phyloP scores from a whole-genome alignment of 2,329 filamentous ascomycete genomes.

The Incumbomyces lentus region DNA sequence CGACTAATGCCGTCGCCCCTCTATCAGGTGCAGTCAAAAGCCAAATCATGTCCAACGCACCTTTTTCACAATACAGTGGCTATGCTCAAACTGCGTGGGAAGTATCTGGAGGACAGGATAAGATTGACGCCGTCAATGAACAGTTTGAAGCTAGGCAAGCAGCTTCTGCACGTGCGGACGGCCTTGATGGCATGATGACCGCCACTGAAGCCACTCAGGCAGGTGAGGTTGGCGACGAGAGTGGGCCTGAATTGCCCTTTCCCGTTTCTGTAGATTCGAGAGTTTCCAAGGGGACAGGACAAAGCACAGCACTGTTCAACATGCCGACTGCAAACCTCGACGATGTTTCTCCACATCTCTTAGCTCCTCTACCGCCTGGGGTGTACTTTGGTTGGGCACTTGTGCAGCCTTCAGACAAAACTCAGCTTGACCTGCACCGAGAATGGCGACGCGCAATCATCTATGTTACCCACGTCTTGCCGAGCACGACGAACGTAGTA shows the following conservation, averaged over 20 bases:
- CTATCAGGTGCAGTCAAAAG: slow-evolving; percentile 26
- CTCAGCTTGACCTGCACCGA: slow-evolving; percentile 23
- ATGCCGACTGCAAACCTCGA: slow-evolving; percentile 47
- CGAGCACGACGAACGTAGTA: slow-evolving; percentile 37
- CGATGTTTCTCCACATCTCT: slow-evolving; percentile 43
- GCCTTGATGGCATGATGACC: slow-evolving; percentile 24
- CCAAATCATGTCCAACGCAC: slow-evolving; percentile 24
- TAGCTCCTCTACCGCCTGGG: slow-evolving; percentile 44
- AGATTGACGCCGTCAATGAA: slow-evolving; percentile 28
- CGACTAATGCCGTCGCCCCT: slow-evolving; percentile 37
- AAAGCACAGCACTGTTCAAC: slow-evolving; percentile 32
- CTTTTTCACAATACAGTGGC: slow-evolving; percentile 34
- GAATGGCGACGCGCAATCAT: slow-evolving; percentile 53
- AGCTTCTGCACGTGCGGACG: slow-evolving; percentile 23
- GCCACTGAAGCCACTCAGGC: slow-evolving; percentile 18
- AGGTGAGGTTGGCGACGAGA: slow-evolving; percentile 38
- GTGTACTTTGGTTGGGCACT: slow-evolving; percentile 57
- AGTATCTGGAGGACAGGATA: slow-evolving; percentile 24
- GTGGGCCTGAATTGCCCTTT: slow-evolving; percentile 44
- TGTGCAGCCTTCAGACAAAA: slow-evolving; percentile 28
- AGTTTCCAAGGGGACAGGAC: slow-evolving; percentile 37
- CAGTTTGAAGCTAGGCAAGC: slow-evolving; percentile 31
- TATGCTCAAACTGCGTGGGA: slow-evolving; percentile 20
- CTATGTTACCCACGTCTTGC: slow-evolving; percentile 44
- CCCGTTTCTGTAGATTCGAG: slow-evolving; percentile 44